phyloP scores from a whole-genome alignment of 331 rosid species.

The Pyracantha coccinea region DNA sequence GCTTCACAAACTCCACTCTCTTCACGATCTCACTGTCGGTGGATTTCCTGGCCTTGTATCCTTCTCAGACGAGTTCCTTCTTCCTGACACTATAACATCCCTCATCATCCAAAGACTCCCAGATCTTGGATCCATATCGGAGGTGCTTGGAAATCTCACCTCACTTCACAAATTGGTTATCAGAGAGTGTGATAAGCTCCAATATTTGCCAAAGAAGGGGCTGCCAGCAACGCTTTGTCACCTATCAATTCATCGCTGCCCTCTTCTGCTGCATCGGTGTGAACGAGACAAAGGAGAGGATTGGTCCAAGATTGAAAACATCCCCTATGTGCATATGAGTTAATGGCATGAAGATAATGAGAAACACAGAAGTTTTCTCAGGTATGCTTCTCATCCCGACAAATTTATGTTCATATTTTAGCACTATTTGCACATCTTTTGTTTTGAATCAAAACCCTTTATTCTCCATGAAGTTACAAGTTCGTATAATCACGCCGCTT shows the following conservation, averaged over 20 bases:
- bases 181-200: not conserved
- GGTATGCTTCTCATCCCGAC: not conserved
- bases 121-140: slow-evolving; percentile 8
- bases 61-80: not conserved
- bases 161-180: not conserved
- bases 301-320: not conserved
- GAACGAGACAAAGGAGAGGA: not conserved
- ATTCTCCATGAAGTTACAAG: too few species aligned
- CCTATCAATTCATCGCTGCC: not conserved
- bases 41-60: slow-evolving; percentile 1
- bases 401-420: too few species aligned
- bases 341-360: not conserved
- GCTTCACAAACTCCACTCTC: not conserved
- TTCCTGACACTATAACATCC: not conserved
- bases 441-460: too few species aligned
- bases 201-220: not conserved
- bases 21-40: not conserved
- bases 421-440: too few species aligned
- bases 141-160: not conserved
- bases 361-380: not conserved
- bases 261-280: not conserved
- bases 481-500: too few species aligned
- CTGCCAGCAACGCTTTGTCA: not conserved
- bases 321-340: not conserved
- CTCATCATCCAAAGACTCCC: not conserved